These are phyloP conservation scores for Gaeumannomyces sp. DNA, from an alignment of 2,329 filamentous ascomycete species.

Conservation along the genomic window DNA sequence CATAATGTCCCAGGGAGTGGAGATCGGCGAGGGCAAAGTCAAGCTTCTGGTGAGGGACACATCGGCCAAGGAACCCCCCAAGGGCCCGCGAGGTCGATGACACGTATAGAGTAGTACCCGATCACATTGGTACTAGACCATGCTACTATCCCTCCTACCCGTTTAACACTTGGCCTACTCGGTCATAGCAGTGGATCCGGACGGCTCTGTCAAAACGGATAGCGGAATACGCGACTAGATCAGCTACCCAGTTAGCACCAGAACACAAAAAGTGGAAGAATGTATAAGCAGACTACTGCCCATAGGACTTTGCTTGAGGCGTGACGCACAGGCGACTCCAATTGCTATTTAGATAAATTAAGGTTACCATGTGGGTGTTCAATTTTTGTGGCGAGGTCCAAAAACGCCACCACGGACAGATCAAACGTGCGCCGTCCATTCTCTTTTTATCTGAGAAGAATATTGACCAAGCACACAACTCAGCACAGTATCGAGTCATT, in stretches of 20 bases:
- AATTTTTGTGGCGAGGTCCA: no score
- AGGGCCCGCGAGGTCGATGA: conserved; percentile 33
- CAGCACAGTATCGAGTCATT: no score
- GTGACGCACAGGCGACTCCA: not conserved
- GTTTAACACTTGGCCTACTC: not conserved
- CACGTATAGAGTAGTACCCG: not conserved
- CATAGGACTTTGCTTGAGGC: not conserved
- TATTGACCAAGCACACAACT: no score
- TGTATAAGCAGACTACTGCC: not conserved
- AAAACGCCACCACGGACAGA: no score
- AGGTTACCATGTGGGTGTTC: no score
- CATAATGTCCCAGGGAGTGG: conserved; percentile 58
- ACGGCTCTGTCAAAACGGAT: not conserved
- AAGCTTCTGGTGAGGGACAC: conserved; percentile 54
- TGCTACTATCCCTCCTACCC: not conserved
- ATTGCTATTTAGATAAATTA: no score
- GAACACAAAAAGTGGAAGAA: not conserved
- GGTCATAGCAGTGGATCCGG: not conserved
- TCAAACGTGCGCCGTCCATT: no score
- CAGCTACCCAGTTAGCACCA: not conserved
- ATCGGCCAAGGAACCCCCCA: conserved; percentile 41
- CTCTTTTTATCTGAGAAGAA: no score
- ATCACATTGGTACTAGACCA: not conserved
- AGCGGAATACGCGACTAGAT: not conserved
- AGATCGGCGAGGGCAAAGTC: conserved; percentile 62